These are phyloP conservation scores for Harringtonia aguacate DNA, from an alignment of 2,329 filamentous ascomycete genomes.

Conservation along the genomic window DNA sequence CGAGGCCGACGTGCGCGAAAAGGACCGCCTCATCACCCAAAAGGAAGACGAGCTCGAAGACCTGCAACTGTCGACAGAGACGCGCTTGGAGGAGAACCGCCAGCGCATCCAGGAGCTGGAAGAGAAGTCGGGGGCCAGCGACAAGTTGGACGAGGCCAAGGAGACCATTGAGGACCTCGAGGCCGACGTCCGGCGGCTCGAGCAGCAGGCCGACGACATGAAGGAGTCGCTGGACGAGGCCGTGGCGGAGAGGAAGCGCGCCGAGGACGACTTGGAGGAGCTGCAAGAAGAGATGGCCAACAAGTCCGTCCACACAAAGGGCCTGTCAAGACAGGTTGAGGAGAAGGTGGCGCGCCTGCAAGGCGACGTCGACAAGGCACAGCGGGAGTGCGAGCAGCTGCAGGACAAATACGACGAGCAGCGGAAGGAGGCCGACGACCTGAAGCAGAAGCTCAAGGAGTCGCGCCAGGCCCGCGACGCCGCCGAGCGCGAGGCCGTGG, in stretches of 20 bases:
- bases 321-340: conserved; percentile 63
- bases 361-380: conserved; percentile 47
- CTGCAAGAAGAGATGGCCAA: conserved; percentile 69
- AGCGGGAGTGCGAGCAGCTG: conserved; percentile 37
- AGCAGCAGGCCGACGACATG: conserved; percentile 42
- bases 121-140: conserved; percentile 38
- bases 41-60: conserved; percentile 56
- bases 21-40: conserved; percentile 61
- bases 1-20: conserved; percentile 65
- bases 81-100: conserved; percentile 46
- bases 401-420: conserved; percentile 39
- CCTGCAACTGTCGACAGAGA: conserved; percentile 42
- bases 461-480: conserved; percentile 31
- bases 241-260: conserved; percentile 41
- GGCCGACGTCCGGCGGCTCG: conserved; percentile 39
- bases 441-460: conserved; percentile 33
- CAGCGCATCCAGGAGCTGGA: conserved; percentile 44
- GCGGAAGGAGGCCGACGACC: conserved; percentile 32
- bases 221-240: conserved; percentile 45
- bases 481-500: conserved; percentile 22
- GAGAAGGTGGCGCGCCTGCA: conserved; percentile 59
- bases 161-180: conserved; percentile 51
- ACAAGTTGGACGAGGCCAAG: conserved; percentile 44
- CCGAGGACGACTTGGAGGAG: conserved; percentile 50
- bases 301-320: conserved; percentile 67